Evolutionary conservation across 257 asterid species (phyloP).

Genomic region (Ligustrum vulgare): DNA sequence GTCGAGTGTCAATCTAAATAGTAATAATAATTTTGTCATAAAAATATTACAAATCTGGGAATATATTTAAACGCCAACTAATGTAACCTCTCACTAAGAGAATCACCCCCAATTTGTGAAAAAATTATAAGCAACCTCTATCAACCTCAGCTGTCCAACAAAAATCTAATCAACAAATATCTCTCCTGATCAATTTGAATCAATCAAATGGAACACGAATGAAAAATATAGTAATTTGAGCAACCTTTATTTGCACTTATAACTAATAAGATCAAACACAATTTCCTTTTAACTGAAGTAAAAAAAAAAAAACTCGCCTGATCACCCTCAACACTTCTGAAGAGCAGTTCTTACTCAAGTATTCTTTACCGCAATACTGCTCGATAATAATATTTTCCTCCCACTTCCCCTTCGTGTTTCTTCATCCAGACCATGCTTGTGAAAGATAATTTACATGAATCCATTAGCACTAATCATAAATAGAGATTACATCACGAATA

Average conservation of each 20-base stretch:
- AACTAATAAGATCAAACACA: not conserved
- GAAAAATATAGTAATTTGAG: no score
- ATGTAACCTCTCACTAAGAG: no score
- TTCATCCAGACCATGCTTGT: not conserved
- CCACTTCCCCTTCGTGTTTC: not conserved
- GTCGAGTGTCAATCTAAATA: no score
- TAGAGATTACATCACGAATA: not conserved
- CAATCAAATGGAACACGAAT: no score
- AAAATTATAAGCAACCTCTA: no score
- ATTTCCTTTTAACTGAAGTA: not conserved
- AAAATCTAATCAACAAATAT: no score
- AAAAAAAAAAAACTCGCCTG: not conserved
- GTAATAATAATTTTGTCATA: no score
- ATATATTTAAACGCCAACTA: no score
- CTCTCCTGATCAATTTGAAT: no score
- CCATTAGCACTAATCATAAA: not conserved
- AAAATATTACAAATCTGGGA: no score
- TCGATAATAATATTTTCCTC: not conserved
- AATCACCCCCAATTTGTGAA: no score
- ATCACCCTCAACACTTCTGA: conserved; percentile 1
- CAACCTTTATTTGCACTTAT: not conserved
- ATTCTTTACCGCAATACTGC: not conserved
- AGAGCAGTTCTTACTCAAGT: not conserved
- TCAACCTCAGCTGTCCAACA: no score
- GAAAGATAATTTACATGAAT: not conserved